Conservation (phyloP, 2,329 filamentous ascomycete genomes). For the Colletotrichum tamarilloi region DNA sequence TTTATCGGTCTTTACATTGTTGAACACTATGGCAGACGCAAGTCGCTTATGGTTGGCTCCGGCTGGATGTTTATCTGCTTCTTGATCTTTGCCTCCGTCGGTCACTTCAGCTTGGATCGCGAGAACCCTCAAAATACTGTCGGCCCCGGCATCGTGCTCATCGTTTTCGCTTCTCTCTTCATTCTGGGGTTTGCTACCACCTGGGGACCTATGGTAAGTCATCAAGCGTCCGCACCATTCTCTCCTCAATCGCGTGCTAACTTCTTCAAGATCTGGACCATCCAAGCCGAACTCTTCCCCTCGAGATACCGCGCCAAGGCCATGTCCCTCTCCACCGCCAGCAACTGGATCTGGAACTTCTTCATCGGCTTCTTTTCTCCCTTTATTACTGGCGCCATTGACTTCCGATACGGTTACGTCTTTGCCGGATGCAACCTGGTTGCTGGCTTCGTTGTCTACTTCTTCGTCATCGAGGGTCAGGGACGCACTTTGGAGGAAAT, state of each 20-base stretch:
- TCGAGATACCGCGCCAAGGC: conserved; percentile 69
- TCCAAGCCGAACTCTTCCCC: conserved; percentile 74
- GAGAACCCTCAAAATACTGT: conserved; percentile 47
- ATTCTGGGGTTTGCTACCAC: conserved; percentile 72
- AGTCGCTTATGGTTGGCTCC: conserved; percentile 71
- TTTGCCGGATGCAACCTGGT: conserved; percentile 78
- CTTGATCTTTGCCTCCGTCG: conserved; percentile 65
- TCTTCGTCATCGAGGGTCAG: conserved; percentile 81
- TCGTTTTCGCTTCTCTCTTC: conserved; percentile 72
- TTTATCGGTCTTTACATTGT: conserved; percentile 78
- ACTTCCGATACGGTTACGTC: conserved; percentile 80
- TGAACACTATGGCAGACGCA: conserved; percentile 73
- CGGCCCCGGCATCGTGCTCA: conserved; percentile 67
- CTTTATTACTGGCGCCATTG: conserved; percentile 78
- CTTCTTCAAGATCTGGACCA: conserved; percentile 62
- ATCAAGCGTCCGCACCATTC: background rate
- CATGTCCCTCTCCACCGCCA: conserved; percentile 70
- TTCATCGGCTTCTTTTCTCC: conserved; percentile 82
- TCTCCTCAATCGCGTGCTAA: background rate
- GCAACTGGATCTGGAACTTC: conserved; percentile 81
- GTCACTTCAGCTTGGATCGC: conserved; percentile 58
- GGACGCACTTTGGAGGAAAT: conserved; percentile 82
- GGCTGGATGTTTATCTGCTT: conserved; percentile 72
- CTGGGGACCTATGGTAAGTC: conserved; percentile 32
- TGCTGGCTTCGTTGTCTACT: conserved; percentile 75